A percentile compares a stretch with the other conserved stretches of the same genome.
Conservation (phyloP, 2,329 filamentous ascomycete species). For the Claviceps fusiformis region DNA sequence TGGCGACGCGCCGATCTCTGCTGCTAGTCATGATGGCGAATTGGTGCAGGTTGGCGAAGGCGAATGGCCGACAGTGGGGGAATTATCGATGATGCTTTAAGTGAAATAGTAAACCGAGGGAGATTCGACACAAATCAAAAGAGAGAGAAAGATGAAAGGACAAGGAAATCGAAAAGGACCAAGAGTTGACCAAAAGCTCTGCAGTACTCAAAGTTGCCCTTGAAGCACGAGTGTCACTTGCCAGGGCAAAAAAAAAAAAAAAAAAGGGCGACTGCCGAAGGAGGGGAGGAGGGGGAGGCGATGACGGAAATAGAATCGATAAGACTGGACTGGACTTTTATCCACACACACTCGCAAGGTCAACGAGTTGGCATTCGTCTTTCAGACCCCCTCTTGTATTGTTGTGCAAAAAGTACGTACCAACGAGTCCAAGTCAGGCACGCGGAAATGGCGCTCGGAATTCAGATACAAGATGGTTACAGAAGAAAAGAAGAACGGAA, state of each 20-base stretch:
- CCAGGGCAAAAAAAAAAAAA: neutral
- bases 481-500: neutral
- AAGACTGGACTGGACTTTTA: neutral
- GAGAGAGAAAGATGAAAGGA: neutral
- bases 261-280: too few relatives aligned
- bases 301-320: neutral
- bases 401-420: too few relatives aligned
- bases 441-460: neutral
- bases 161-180: neutral
- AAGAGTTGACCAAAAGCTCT: neutral
- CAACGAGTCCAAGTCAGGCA: neutral
- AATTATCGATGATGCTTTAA: neutral
- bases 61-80: neutral
- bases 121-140: neutral
- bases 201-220: neutral
- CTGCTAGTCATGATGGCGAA: slow-evolving; percentile 31
- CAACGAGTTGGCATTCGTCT: neutral
- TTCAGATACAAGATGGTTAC: neutral
- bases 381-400: neutral
- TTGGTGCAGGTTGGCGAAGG: neutral
- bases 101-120: neutral
- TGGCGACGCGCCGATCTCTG: slow-evolving; percentile 49
- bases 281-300: neutral
- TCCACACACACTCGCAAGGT: neutral
- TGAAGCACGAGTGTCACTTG: neutral